phyloP scores from a whole-genome alignment of 1,139 yeast species.

The Candida sp. region DNA sequence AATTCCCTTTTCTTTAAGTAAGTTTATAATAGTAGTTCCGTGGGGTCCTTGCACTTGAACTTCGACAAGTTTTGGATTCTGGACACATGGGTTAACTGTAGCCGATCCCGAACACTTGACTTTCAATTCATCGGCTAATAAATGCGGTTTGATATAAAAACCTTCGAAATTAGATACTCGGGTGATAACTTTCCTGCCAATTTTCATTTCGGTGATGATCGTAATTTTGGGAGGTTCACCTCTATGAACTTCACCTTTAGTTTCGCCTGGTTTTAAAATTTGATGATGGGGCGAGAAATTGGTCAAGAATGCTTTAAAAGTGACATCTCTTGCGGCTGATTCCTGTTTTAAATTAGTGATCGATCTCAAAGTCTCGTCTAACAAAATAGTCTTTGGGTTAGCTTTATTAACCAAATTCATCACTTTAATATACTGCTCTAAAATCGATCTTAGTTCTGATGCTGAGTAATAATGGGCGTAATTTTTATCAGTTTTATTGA shows the following conservation, averaged over 20 bases:
- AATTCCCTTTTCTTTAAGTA: conserved; percentile 65
- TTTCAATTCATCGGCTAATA: conserved; percentile 65
- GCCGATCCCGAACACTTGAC: conserved; percentile 88
- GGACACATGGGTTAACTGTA: conserved; percentile 59
- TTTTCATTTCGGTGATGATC: conserved; percentile 70
- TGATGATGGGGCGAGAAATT: conserved; percentile 59
- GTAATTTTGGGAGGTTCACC: conserved; percentile 70
- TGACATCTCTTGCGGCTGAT: conserved; percentile 44
- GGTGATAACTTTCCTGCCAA: conserved; percentile 82
- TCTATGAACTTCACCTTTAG: conserved; percentile 35
- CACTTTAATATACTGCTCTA: conserved; percentile 54
- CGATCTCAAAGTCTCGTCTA: conserved; percentile 45
- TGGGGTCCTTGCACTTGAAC: conserved; percentile 94
- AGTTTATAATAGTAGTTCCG: conserved; percentile 53
- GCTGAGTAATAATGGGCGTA: conserved; percentile 45
- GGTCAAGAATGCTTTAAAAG: conserved; percentile 45
- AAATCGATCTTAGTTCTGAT: conserved; percentile 48
- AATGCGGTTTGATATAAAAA: conserved; percentile 62
- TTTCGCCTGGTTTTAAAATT: conserved; percentile 48
- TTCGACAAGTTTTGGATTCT: conserved; percentile 56
- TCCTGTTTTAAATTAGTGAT: conserved; percentile 20
- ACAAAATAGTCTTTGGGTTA: conserved; percentile 47
- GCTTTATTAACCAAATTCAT: conserved; percentile 43
- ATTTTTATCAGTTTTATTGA: conserved; percentile 40
- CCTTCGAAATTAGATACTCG: conserved; percentile 66